Evolutionary conservation across 148 eudicot species (phyloP), one percentile per base, ranked within the genome.

Genomic region (Rhododendron ferrugineum): DNA sequence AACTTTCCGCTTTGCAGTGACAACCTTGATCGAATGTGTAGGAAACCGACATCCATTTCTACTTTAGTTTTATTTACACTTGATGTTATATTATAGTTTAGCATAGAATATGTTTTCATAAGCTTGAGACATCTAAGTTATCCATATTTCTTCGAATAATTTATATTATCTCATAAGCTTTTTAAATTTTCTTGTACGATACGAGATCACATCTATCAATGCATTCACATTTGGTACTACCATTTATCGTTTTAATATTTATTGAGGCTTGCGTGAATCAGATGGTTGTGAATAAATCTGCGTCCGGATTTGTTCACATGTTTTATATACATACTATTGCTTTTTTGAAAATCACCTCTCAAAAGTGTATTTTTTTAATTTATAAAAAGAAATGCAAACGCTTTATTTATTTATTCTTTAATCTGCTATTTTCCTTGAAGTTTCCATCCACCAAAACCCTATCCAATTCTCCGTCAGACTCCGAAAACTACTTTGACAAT

Each of bases 371-470:
- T 66, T 26, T 10, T 64, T 66, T 11, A 0, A 0, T 26, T 66
- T 66, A 30, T 2, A 3, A 28, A 70, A 28, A 70, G 36, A 30
- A 70, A 13, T 30, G 72, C 3, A 3, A n/a, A 66, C 72, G 26
- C 14, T 9, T 66, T 10, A n/a, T 66, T 11, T 11, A 26, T 66
- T 10, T 26, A 1, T 68, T 28, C 37, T 68, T 11, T 26, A 68
- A 30, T 28, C 75, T 70, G 37, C 20, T 22, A 13, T 42, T n/a
- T 82, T 46, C 68, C 56, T 66, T 28, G 26, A 68, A 66, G 78
- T 83, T 83, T 70, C 85, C 85, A 82, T 70, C 78, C 22, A 83
- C 85, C 78, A 68, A 68, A 64, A 47, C 62, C 32, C 42, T 18
- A 37, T 37, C 10, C 26, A 82, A 62, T 34, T 34, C 22, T 37